Evolutionary conservation across 805 yeast genomes (phyloP), one percentile per base, ranked within the genome.

Genomic region (Candida tammaniensis): DNA sequence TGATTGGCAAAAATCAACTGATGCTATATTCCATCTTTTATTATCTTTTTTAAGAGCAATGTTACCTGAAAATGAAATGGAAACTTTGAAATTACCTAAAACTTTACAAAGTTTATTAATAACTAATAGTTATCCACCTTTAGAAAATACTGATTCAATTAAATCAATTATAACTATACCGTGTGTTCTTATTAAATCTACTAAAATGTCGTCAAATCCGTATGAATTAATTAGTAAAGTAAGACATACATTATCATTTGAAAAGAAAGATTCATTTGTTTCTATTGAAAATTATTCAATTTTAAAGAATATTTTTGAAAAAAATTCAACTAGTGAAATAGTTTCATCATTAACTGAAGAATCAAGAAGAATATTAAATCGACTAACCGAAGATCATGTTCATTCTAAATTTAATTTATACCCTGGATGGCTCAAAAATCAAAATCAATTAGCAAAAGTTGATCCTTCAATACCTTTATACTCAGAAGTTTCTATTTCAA

Each of bases 1-100:
- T 28, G 73, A 75, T 29, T 87, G 95, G 95, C 65, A 80, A 26
- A 78, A 84, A 2, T 86, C 88, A 2, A 80, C 93, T 4, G 86
- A 85, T 52, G 96, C 96, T 0, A 74, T 86, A 61, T 83, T 85
- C 50, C 97, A 88, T 56, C 57, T 88, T 20, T 65, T 86, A 16
- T 59, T 86, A 21, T 74, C 95, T 2, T 88, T 86, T 48, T 59
- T 88, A 39, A 72, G 89, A 42, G 79, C 94, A 13, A 82, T 85
- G 79, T 70, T 86, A 17, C 83, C 86, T 1, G 80, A 77, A 13
- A 72, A 74, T 34, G 86, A 78, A 40, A 68, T 73, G 31, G 78
- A 74, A 23, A 65, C 76, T 18, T 51, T 73, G 24, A 74, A 70
- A 38, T 59, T 86, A 27, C 94, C 95, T 27, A 74, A 74, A 45